Evolutionary conservation across 2,329 filamentous ascomycete genomes (phyloP), one percentile per base, ranked within the genome.

Genomic region (Sclerotinia subarctica): DNA sequence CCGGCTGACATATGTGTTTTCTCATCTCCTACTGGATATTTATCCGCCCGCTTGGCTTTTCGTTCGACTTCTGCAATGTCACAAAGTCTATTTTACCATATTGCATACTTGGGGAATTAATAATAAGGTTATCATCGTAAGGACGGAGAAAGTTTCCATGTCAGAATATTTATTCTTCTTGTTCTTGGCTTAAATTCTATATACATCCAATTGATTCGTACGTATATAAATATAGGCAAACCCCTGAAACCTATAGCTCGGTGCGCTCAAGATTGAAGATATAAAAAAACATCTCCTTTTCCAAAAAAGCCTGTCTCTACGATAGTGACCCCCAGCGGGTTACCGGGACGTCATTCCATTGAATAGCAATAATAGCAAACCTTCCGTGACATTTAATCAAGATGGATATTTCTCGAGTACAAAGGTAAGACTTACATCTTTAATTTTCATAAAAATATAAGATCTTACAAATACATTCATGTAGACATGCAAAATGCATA

Each of bases 1-100:
- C 63, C 63, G 52, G 63, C 63, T 65, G 63, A 65, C 63, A 57
- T 57, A 57, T 57, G 7, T 10, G 5, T 26, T 58, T 58, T 44
- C 54, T 58, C 54, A 19, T 42, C 44, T n/a, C 35, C 54, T 58
- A 58, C 54, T 58, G 54, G 35, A 3, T 13, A 42, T 44, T 42
- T 44, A n/a, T 58, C 54, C 35, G 32, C 54, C 38, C 54, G 54
- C 21, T n/a, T 35, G 13, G 32, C 32, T 17, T 56, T 56, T 35
- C 5, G 29, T 5, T 35, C 29, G n/a, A n/a, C 29, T 54, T 21
- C 21, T 38, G 35, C 32, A 38, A 38, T 56, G 53, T 56, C 53
- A 56, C 53, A 11, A 56, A 56, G 53, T 56, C 53, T 56, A 24
- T 56, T 42, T 38, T n/a, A 35, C 21, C 32, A n/a, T 8, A 38